phyloP scores from a whole-genome alignment of 78 protist species.

The Planoprotostelium fungivorum region DNA sequence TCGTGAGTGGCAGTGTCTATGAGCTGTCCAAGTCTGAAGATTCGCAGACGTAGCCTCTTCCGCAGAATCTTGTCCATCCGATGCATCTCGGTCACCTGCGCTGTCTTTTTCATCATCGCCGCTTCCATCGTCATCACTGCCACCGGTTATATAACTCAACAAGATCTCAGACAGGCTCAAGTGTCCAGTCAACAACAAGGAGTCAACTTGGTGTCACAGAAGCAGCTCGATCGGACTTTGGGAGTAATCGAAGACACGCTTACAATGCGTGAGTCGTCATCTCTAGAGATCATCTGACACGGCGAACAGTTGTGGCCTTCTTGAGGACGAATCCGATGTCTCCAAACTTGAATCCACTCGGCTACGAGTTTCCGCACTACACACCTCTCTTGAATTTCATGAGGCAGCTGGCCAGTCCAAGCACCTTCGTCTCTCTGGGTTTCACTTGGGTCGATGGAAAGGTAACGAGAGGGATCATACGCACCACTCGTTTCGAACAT shows the following conservation, averaged over 20 bases:
- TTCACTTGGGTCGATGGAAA: no score
- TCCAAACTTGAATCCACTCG: no score
- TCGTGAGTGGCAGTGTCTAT: no score
- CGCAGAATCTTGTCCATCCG: not conserved
- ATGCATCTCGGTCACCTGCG: not conserved
- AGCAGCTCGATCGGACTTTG: not conserved
- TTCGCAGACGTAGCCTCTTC: no score
- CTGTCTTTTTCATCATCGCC: not conserved
- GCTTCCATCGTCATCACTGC: not conserved
- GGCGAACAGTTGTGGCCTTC: not conserved
- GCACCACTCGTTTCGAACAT: no score
- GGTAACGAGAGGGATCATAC: no score
- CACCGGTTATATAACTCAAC: not conserved
- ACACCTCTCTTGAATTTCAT: no score
- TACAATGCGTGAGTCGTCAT: not conserved
- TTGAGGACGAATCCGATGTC: no score
- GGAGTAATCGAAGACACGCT: not conserved
- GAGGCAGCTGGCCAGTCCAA: no score
- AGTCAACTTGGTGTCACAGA: not conserved
- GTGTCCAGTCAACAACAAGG: not conserved
- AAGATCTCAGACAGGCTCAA: not conserved
- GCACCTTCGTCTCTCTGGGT: no score
- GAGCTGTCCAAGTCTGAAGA: no score
- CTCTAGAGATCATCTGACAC: not conserved
- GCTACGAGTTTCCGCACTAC: no score